Percentiles rank a stretch among this genome's conserved stretches.
These are phyloP conservation scores for Kalanchoe fedtschenkoi DNA, from an alignment of 164 flowering plant species.

Conservation along the genomic window DNA sequence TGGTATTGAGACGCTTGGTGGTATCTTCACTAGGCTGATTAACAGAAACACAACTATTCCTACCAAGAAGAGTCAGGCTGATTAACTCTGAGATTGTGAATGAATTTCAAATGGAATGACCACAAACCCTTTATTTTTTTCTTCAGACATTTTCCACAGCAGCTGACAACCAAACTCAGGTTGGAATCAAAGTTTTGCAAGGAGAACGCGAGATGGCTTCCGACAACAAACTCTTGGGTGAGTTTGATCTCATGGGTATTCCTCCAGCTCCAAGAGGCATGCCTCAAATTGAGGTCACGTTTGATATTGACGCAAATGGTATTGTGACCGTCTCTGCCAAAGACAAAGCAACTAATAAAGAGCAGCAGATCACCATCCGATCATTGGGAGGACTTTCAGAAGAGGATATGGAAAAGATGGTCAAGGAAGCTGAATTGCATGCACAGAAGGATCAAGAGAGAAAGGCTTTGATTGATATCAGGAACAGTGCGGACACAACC, in stretches of 20 bases:
- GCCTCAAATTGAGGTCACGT: too few relatives aligned
- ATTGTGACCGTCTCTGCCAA: constrained; percentile 26
- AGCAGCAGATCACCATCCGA: constrained; percentile 23
- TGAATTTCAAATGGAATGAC: too few relatives aligned
- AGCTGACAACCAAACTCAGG: too few relatives aligned
- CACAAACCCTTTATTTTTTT: background rate
- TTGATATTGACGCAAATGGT: too few relatives aligned
- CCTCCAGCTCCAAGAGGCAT: too few relatives aligned
- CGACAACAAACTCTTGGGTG: too few relatives aligned
- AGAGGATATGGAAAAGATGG: constrained; percentile 19
- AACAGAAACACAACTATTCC: constrained; percentile 31
- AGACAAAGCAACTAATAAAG: constrained; percentile 20
- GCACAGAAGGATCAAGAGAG: constrained; percentile 23
- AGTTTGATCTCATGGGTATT: too few relatives aligned
- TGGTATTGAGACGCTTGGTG: constrained; percentile 29
- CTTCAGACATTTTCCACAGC: constrained; percentile 22
- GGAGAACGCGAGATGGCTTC: constrained; percentile 28
- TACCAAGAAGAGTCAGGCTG: constrained; percentile 26
- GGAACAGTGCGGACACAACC: too few relatives aligned
- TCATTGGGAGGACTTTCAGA: constrained; percentile 28
- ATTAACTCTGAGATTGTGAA: background rate
- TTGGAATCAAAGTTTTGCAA: constrained; percentile 18
- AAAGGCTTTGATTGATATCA: too few relatives aligned
- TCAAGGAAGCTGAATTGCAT: constrained; percentile 25
- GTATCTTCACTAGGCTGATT: constrained; percentile 25